Base-by-base conservation (phyloP, 345 rosid species). In the Fremontodendron californicum region DNA sequence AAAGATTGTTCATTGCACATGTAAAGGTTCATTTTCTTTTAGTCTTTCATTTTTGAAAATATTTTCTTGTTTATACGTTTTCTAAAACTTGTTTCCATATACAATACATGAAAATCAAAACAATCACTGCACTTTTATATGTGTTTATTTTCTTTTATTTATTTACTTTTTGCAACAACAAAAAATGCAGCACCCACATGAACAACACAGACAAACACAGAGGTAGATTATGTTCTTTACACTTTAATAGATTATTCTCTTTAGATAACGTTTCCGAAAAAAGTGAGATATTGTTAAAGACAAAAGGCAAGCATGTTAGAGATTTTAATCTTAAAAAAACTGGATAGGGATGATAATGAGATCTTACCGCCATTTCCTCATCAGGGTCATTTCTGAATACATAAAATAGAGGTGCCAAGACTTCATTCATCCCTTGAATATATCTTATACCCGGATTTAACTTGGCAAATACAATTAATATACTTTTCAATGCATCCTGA, bases 381-480 rank as follows among this genome's bases (percentile, higher is more conserved):
- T 95, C 94, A 0, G 94, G 91, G 71, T 95, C 99, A 81, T 88
- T 95, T 84, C 70, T 91, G 82, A 93, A 95, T 45, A 93, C 88
- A 80, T 95, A 95, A 78, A 75, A 95, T 70, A 95, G 76, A 57
- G 97, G 99, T 74, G 99, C 99, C 90, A 93, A 79, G 82, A 93
- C 88, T 82, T 95, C 99, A 75, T 95, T 95, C 99, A 95, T 95
- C 87, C 99, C 99, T 87, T 95, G 99, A 75, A 95, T 97, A 84
- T 95, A 95, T 92, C 96, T 90, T 82, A 95, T 91, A 49, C 99
- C 98, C 52, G 97, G 98, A 86, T 95, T 95, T 81, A 95, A 86
- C 92, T 95, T 95, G 27, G 99, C 99, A 77, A 93, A 95, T 39
- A 95, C 83, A 54, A 81, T 84, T 84, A 95, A 83, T 54, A 93